phyloP scores from a whole-genome alignment of 345 rosid genomes.

The Acer campestre region DNA sequence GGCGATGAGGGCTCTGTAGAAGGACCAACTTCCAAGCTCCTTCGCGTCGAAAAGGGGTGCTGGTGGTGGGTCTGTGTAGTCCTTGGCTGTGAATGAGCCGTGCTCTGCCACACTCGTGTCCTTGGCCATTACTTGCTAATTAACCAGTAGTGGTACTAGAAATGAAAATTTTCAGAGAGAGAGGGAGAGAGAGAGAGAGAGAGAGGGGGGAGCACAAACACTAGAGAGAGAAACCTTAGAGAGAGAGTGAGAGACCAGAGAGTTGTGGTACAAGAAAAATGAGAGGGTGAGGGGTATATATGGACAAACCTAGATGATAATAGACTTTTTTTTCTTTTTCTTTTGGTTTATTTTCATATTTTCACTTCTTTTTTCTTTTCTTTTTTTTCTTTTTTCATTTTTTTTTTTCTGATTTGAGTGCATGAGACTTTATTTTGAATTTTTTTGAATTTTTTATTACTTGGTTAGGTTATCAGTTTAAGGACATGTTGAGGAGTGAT shows the following conservation, averaged over 20 bases:
- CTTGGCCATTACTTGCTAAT: conserved; percentile 34
- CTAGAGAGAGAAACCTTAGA: neutral
- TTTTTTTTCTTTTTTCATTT: too few species aligned
- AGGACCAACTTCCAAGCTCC: conserved; percentile 75
- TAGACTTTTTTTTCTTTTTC: neutral
- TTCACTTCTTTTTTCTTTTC: too few species aligned
- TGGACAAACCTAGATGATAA: conserved; percentile 8
- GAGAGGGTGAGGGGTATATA: conserved; percentile 32
- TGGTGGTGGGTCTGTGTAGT: conserved; percentile 80
- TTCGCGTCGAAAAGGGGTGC: conserved; percentile 57
- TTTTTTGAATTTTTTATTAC: neutral
- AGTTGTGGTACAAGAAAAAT: neutral
- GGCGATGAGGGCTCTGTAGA: conserved; percentile 81
- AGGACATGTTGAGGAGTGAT: too few species aligned
- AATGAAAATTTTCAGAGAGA: too few species aligned
- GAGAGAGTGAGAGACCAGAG: neutral
- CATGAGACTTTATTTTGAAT: too few species aligned
- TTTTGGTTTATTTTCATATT: too few species aligned
- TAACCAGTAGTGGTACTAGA: too few species aligned
- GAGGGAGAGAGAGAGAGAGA: neutral
- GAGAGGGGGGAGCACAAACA: neutral
- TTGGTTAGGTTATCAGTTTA: too few species aligned
- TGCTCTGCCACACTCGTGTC: conserved; percentile 41
- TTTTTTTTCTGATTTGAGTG: too few species aligned
- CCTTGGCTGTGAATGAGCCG: conserved; percentile 59